Evolutionary conservation across 495 filamentous ascomycete species (phyloP).

Genomic region (Penicillium odoratum): DNA sequence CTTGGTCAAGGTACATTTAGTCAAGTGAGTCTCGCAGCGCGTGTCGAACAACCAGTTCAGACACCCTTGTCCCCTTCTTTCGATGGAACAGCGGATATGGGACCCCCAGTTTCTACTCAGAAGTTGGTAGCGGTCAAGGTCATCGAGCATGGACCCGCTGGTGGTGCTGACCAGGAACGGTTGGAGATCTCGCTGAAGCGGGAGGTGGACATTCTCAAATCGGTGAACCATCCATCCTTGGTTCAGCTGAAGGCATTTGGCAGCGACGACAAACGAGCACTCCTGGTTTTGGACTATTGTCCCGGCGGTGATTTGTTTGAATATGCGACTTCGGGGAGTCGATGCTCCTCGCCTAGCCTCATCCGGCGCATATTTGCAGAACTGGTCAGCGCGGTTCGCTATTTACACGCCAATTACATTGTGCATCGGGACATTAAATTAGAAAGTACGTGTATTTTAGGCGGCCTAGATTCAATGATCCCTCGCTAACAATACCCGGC

Average conservation of each 20-base stretch:
- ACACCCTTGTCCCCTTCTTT: constrained; percentile 27
- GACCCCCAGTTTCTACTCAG: constrained; percentile 50
- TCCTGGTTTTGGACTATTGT: constrained; percentile 88
- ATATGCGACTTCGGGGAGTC: constrained; percentile 66
- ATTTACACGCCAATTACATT: constrained; percentile 81
- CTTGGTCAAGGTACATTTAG: constrained; percentile 95
- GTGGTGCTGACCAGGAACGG: constrained; percentile 84
- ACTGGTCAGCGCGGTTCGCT: constrained; percentile 77
- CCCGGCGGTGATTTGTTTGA: constrained; percentile 95
- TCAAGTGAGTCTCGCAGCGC: constrained; percentile 84
- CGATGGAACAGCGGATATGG: constrained; percentile 41
- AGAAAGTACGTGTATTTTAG: constrained; percentile 67
- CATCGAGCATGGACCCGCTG: constrained; percentile 89
- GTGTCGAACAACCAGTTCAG: constrained; percentile 38
- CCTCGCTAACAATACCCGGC: constrained; percentile 4
- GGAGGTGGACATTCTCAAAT: constrained; percentile 89
- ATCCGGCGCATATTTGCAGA: constrained; percentile 89
- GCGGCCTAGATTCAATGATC: neutral
- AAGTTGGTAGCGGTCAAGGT: constrained; percentile 92
- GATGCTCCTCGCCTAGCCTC: constrained; percentile 63
- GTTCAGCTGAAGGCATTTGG: constrained; percentile 88
- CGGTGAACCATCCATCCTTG: constrained; percentile 82
- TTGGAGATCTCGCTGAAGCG: constrained; percentile 90
- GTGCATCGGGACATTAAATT: constrained; percentile 98
- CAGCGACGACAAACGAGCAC: constrained; percentile 73